Evolutionary conservation across 352 stramenopile species (phyloP).

Genomic region (Phytophthora tentaculata): DNA sequence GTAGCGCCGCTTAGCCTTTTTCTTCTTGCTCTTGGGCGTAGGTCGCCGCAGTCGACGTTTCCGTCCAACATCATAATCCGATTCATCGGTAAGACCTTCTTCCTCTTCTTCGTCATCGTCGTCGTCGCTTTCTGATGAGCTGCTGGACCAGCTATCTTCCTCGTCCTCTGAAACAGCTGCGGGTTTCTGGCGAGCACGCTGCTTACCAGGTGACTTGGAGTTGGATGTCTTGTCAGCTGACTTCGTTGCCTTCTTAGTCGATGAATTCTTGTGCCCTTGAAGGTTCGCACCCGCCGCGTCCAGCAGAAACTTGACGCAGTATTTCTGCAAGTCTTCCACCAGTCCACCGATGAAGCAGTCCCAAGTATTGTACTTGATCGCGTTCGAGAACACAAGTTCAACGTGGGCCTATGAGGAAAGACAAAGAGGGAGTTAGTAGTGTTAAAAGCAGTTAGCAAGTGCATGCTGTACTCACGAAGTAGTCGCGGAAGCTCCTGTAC

Average conservation of each 20-base stretch:
- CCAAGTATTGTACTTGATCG: constrained; percentile 82
- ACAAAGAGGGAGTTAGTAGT: constrained; percentile 5
- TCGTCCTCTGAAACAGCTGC: constrained; percentile 50
- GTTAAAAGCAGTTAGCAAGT: not conserved
- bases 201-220: constrained; percentile 36
- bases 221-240: not conserved
- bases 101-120: constrained; percentile 72
- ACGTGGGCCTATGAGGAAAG: constrained; percentile 62
- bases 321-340: constrained; percentile 72
- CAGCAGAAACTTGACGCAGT: constrained; percentile 76
- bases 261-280: constrained; percentile 32
- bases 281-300: constrained; percentile 56
- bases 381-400: constrained; percentile 80
- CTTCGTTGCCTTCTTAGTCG: constrained; percentile 20
- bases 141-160: constrained; percentile 59
- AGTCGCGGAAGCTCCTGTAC: constrained; percentile 74
- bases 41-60: constrained; percentile 43
- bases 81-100: constrained; percentile 49
- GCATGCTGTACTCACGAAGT: constrained; percentile 68
- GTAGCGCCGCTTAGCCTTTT: constrained; percentile 43
- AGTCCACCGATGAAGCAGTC: constrained; percentile 61
- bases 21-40: constrained; percentile 31
- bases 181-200: constrained; percentile 29
- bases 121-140: constrained; percentile 53
- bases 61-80: constrained; percentile 47